Percentiles rank a stretch among this genome's conserved stretches.
Evolutionary conservation across 2,329 filamentous ascomycete genomes (phyloP).

Genomic region (Phyllosticta citriasiana): DNA sequence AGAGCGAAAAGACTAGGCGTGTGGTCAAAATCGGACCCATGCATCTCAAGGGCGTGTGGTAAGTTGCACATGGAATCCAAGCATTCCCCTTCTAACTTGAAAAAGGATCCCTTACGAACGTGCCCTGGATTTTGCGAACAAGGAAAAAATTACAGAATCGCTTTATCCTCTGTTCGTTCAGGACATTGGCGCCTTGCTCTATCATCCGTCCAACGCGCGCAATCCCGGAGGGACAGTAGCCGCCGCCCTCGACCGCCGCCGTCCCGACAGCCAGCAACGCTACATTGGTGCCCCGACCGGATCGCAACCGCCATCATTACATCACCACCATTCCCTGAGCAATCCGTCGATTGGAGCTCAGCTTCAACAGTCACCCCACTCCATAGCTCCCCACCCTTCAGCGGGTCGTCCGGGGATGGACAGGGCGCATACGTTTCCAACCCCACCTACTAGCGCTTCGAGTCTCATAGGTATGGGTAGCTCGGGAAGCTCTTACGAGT

Average conservation of each 20-base stretch:
- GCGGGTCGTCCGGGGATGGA: conserved; percentile 63
- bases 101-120: conserved; percentile 92
- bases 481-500: conserved; percentile 68
- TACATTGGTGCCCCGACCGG: conserved; percentile 52
- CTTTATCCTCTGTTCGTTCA: conserved; percentile 95
- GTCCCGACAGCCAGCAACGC: conserved; percentile 40
- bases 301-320: conserved; percentile 58
- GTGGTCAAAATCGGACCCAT: conserved; percentile 99
- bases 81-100: conserved; percentile 5
- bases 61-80: conserved; percentile 28
- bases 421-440: conserved; percentile 85
- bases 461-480: conserved; percentile 69
- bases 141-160: conserved; percentile 96
- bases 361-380: conserved; percentile 57
- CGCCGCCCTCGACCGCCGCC: conserved; percentile 65
- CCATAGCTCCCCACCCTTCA: conserved; percentile 51
- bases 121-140: conserved; percentile 97
- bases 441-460: conserved; percentile 85
- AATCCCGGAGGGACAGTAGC: conserved; percentile 62
- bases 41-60: conserved; percentile 98
- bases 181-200: conserved; percentile 87
- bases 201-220: conserved; percentile 85
- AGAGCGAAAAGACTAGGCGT: conserved; percentile 93
- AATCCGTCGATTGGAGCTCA: conserved; percentile 44
- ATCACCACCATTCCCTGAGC: conserved; percentile 59